Percentiles rank a stretch among this genome's conserved stretches.
Evolutionary conservation across 2,329 filamentous ascomycete genomes (phyloP).

Genomic region (Alternaria viburni): DNA sequence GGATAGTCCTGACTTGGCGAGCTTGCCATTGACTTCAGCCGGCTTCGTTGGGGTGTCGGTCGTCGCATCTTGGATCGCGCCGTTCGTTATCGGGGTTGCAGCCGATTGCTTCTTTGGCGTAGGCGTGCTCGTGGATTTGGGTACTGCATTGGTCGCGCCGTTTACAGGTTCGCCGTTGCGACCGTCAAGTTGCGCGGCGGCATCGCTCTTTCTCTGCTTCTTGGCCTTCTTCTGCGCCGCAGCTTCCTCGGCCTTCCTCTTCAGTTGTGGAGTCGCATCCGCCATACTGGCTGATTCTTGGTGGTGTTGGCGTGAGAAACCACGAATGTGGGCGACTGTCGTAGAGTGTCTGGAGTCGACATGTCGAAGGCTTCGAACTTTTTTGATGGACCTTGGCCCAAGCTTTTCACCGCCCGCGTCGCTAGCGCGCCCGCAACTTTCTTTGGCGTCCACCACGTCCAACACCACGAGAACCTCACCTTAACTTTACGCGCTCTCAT

Average conservation of each 20-base stretch:
- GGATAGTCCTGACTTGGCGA: constrained; percentile 1
- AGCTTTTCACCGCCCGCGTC: constrained; percentile 42
- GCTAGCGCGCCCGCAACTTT: constrained; percentile 40
- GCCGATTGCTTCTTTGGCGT: constrained; percentile 17
- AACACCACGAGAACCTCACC: constrained; percentile 14
- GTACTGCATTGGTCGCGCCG: constrained; percentile 17
- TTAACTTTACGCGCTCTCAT: not conserved
- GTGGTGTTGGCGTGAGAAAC: not conserved
- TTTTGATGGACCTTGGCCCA: constrained; percentile 34
- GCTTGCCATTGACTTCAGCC: not conserved
- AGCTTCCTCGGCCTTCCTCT: constrained; percentile 38
- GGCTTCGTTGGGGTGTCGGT: constrained; percentile 10
- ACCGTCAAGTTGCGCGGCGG: constrained; percentile 13
- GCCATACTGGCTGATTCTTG: constrained; percentile 26
- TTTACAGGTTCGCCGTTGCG: constrained; percentile 22
- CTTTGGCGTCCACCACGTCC: constrained; percentile 33
- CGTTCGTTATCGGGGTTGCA: constrained; percentile 18
- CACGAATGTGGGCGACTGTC: constrained; percentile 2
- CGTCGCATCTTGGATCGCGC: constrained; percentile 10
- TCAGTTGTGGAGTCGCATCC: constrained; percentile 33
- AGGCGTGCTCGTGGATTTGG: constrained; percentile 17
- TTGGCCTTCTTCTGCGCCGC: constrained; percentile 39
- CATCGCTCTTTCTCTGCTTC: constrained; percentile 34
- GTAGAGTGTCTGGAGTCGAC: not conserved
- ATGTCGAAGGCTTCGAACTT: constrained; percentile 8